Percentiles rank a stretch among this genome's conserved stretches.
These are phyloP conservation scores for Calonectria montana DNA, from an alignment of 2,329 filamentous ascomycete genomes.

Conservation along the genomic window DNA sequence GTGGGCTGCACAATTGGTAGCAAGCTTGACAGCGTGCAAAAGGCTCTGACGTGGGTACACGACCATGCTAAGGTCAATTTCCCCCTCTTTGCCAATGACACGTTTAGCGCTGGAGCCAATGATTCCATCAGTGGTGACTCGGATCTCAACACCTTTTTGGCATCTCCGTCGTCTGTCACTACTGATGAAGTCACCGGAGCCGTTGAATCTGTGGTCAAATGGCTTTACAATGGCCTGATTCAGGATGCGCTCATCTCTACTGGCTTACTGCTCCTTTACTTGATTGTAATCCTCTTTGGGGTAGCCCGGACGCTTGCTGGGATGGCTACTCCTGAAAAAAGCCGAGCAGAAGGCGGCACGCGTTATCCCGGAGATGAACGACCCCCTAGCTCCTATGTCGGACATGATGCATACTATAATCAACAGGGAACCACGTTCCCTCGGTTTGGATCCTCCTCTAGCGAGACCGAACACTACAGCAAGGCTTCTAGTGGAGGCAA, in stretches of 20 bases:
- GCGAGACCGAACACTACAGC: conserved; percentile 33
- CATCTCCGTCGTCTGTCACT: conserved; percentile 78
- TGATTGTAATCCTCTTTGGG: conserved; percentile 81
- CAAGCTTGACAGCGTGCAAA: conserved; percentile 86
- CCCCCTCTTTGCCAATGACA: conserved; percentile 81
- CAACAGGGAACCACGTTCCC: conserved; percentile 39
- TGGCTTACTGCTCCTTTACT: conserved; percentile 79
- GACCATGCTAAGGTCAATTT: conserved; percentile 87
- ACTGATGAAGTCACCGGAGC: conserved; percentile 85
- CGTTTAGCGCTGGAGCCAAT: conserved; percentile 83
- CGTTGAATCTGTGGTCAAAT: conserved; percentile 75
- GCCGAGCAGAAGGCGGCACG: conserved; percentile 64
- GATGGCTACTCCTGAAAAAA: conserved; percentile 69
- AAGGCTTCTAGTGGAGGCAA: conserved; percentile 31
- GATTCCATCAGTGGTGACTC: conserved; percentile 68
- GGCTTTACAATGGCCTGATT: conserved; percentile 75
- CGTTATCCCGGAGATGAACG: conserved; percentile 48
- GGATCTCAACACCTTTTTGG: conserved; percentile 76
- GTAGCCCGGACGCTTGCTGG: conserved; percentile 73
- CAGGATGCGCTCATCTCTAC: conserved; percentile 85
- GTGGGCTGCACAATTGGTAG: conserved; percentile 88
- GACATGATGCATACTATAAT: conserved; percentile 32
- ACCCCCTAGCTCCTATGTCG: conserved; percentile 41
- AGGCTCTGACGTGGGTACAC: conserved; percentile 92
- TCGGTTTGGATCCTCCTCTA: conserved; percentile 42